Conservation (phyloP, 148 eudicot genomes). For the Chenopodium formosanum region DNA sequence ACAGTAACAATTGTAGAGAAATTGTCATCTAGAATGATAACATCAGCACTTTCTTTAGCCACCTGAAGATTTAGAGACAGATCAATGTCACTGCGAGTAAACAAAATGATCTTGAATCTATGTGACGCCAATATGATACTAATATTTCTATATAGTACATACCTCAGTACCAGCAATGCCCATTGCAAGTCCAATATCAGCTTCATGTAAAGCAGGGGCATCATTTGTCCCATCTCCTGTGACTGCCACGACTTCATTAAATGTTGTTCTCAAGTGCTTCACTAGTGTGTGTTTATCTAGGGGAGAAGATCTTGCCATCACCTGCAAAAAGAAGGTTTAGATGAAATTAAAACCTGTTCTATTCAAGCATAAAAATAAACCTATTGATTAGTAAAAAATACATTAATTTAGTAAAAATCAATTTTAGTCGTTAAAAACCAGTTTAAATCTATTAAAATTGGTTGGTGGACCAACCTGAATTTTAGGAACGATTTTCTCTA, state of each 20-base stretch:
- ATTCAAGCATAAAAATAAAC: too few relatives aligned
- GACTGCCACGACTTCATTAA: conserved; percentile 92
- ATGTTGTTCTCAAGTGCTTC: conserved; percentile 92
- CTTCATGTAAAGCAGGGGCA: conserved; percentile 98
- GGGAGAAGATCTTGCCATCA: conserved; percentile 98
- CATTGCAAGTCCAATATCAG: conserved; percentile 99
- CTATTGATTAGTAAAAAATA: too few relatives aligned
- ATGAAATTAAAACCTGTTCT: background rate
- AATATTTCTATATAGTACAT: conserved; percentile 87
- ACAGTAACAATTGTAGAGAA: conserved; percentile 45
- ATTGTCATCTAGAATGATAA: background rate
- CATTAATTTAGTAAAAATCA: too few relatives aligned
- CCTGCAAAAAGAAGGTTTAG: conserved; percentile 35
- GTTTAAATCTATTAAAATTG: background rate
- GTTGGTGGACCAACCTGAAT: conserved; percentile 57
- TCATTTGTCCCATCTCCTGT: conserved; percentile 99
- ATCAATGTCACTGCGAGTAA: background rate
- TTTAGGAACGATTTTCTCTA: conserved; percentile 68
- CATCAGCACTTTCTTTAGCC: background rate
- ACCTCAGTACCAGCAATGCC: conserved; percentile 96
- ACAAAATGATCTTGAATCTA: conserved; percentile 61
- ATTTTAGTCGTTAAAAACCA: too few relatives aligned
- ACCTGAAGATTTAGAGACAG: background rate
- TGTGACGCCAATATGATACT: conserved; percentile 91
- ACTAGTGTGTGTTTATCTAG: conserved; percentile 91